These are phyloP conservation scores for Pilasporangium apinafurcum DNA, from an alignment of 352 stramenopile genomes.

Conservation along the genomic window DNA sequence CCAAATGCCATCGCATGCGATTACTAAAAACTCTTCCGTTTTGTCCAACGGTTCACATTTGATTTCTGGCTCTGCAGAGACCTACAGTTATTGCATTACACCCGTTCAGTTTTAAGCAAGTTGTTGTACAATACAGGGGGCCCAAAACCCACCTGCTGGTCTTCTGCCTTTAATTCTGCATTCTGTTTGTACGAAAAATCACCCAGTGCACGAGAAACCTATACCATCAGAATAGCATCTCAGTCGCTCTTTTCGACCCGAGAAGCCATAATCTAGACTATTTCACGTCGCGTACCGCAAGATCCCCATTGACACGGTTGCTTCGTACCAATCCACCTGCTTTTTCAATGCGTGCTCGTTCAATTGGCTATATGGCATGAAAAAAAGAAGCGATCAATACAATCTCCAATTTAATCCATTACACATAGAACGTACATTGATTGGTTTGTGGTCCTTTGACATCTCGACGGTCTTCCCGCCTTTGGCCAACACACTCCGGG, in stretches of 20 bases:
- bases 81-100: no score
- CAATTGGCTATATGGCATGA: constrained; percentile 27
- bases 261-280: no score
- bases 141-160: constrained; percentile 62
- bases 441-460: constrained; percentile 90
- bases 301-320: constrained; percentile 79
- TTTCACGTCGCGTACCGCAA: constrained; percentile 33
- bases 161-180: constrained; percentile 34
- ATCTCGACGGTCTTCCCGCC: constrained; percentile 49
- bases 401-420: constrained; percentile 9
- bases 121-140: no score
- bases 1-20: constrained; percentile 93
- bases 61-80: constrained; percentile 86
- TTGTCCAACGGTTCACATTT: constrained; percentile 67
- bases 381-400: background rate
- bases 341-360: constrained; percentile 63
- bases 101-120: no score
- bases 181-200: constrained; percentile 82
- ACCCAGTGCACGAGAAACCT: constrained; percentile 71
- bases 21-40: constrained; percentile 87
- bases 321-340: constrained; percentile 63
- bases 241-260: no score
- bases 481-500: constrained; percentile 66
- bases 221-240: constrained; percentile 9
- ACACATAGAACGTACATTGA: constrained; percentile 54